A percentile compares a stretch with the other conserved stretches of the same genome.
These are phyloP conservation scores for Angomonas desouzai DNA, from an alignment of 208 protist species.

Conservation along the genomic window DNA sequence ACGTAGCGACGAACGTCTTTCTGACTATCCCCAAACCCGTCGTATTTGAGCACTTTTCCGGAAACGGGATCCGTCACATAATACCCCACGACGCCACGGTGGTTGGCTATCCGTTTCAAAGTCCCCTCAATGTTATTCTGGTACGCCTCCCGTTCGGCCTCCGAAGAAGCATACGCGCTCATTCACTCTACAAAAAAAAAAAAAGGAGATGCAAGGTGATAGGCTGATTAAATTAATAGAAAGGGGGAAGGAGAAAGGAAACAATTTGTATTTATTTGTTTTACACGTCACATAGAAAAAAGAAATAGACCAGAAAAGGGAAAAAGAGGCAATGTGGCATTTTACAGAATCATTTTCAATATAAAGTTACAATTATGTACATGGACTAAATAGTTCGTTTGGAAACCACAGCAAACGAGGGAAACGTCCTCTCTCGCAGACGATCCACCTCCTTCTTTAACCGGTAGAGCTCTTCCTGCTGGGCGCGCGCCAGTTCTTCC, in stretches of 20 bases:
- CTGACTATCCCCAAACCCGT: constrained; percentile 50
- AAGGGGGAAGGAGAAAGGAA: constrained; percentile 11
- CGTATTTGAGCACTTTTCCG: constrained; percentile 51
- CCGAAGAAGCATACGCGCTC: constrained; percentile 12
- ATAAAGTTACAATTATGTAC: constrained; percentile 4
- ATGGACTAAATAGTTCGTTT: constrained; percentile 47
- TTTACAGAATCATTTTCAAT: background rate
- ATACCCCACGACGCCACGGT: constrained; percentile 79
- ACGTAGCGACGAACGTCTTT: constrained; percentile 50
- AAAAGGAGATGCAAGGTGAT: background rate
- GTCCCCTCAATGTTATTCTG: constrained; percentile 60
- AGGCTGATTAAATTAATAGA: background rate
- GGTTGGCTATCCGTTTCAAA: constrained; percentile 58
- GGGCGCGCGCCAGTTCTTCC: constrained; percentile 74
- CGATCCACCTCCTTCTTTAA: constrained; percentile 86
- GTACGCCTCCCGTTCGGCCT: constrained; percentile 50
- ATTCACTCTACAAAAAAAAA: constrained; percentile 8
- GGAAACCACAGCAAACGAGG: constrained; percentile 89
- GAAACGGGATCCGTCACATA: constrained; percentile 64
- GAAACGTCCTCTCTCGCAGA: constrained; percentile 83
- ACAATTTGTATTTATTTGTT: background rate
- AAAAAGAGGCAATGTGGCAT: background rate
- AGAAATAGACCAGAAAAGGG: constrained; percentile 10
- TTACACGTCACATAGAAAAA: background rate
- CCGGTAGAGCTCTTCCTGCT: constrained; percentile 83